Conservation (phyloP, 2,329 filamentous ascomycete species). For the Orbilia brochopaga region DNA sequence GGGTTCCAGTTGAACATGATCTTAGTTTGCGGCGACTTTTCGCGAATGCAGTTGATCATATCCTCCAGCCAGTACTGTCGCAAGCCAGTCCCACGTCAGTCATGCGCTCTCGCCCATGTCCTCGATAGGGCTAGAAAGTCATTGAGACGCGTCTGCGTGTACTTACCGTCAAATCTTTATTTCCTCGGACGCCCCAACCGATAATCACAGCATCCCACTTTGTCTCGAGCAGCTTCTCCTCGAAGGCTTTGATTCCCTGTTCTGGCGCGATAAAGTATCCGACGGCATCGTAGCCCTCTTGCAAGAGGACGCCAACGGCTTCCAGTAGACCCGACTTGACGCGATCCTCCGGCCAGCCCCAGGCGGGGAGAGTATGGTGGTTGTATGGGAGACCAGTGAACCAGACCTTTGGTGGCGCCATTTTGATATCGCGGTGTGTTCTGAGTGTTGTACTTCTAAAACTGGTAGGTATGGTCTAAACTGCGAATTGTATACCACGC, state of each 20-base stretch:
- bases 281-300: slow-evolving; percentile 44
- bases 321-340: slow-evolving; percentile 38
- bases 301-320: slow-evolving; percentile 24
- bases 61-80: slow-evolving; percentile 42
- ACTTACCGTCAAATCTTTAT: slow-evolving; percentile 42
- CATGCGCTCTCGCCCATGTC: too few relatives aligned
- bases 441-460: too few relatives aligned
- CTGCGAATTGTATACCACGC: too few relatives aligned
- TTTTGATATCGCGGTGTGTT: background rate
- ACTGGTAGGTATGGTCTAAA: too few relatives aligned
- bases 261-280: slow-evolving; percentile 48
- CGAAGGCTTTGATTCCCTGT: slow-evolving; percentile 35
- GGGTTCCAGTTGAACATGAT: slow-evolving; percentile 49
- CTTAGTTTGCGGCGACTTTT: slow-evolving; percentile 41
- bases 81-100: background rate
- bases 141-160: too few relatives aligned
- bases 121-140: too few relatives aligned
- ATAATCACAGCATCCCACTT: slow-evolving; percentile 50
- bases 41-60: slow-evolving; percentile 44
- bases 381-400: slow-evolving; percentile 42
- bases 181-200: slow-evolving; percentile 46
- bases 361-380: slow-evolving; percentile 44
- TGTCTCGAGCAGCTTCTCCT: slow-evolving; percentile 40
- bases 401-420: slow-evolving; percentile 36
- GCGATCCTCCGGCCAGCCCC: slow-evolving; percentile 47